Conservation (phyloP, 257 asterid genomes). For the Phtheirospermum japonicum region DNA sequence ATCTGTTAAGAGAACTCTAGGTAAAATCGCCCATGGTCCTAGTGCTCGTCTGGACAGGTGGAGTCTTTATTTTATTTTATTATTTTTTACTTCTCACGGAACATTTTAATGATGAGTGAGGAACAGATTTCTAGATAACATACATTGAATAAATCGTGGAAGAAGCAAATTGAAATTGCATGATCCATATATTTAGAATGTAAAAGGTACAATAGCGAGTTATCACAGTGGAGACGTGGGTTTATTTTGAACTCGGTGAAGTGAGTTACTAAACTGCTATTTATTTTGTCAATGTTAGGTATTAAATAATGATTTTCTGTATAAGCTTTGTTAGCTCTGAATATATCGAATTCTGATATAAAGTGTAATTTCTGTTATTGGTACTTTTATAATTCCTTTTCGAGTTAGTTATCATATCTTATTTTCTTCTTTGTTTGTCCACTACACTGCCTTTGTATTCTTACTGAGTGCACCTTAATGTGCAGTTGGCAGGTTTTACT, state of each 20-base stretch:
- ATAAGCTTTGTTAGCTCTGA: not conserved
- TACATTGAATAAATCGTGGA: too few relatives aligned
- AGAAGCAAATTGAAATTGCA: too few relatives aligned
- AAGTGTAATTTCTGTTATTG: too few relatives aligned
- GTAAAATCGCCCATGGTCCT: constrained; percentile 56
- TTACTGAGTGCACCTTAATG: constrained; percentile 30
- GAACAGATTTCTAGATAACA: not conserved
- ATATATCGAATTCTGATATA: constrained; percentile 14
- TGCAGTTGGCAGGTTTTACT: constrained; percentile 86
- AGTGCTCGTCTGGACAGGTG: constrained; percentile 73
- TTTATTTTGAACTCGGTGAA: too few relatives aligned
- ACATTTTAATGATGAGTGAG: constrained; percentile 9
- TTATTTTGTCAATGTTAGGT: not conserved
- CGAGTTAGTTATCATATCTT: constrained; percentile 10
- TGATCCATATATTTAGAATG: not conserved
- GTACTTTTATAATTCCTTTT: constrained; percentile 6
- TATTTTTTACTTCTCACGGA: not conserved
- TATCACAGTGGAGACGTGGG: too few relatives aligned
- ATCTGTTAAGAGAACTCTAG: constrained; percentile 79
- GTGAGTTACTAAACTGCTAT: not conserved
- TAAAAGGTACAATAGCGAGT: too few relatives aligned
- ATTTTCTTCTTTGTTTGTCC: constrained; percentile 14
- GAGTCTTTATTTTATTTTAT: constrained; percentile 23
- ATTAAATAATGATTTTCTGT: not conserved
- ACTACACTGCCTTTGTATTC: too few relatives aligned